Evolutionary conservation across 176 grass and related monocot genomes (phyloP), one percentile per base, ranked within the genome.

Genomic region (Aegilops longissima): DNA sequence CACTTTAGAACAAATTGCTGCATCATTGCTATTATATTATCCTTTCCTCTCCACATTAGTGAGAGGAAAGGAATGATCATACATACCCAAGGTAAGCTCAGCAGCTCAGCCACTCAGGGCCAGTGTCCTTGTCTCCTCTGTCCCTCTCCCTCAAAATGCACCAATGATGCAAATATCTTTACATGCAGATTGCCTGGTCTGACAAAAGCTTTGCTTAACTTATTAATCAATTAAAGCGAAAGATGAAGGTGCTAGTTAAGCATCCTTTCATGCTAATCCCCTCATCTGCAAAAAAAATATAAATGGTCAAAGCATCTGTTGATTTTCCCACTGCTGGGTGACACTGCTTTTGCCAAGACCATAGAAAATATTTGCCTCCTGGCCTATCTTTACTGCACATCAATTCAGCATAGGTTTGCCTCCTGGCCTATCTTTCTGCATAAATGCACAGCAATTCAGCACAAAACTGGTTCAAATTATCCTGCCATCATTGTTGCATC

Each of bases 121-220:
- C 67, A 62, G 61, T 34, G 59, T 80, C 62, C 6, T 80, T 70
- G 58, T 80, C 76, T 51, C 85, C 64, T 29, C 78, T 31, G 58
- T 84, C 76, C 36, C 56, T 80, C 44, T 80, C 80, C 80, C 27
- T 44, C 70, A 38, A 90, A 86, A 82, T 83, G 81, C 47, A 68
- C 38, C 31, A 34, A 61, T 77, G 78, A 86, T 78, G 52, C 14
- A 81, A 73, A 85, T 86, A 69, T 72, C 54, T 73, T 56, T 62
- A 72, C 72, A 77, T 62, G 67, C 67, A 79, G 27, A 67, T 64
- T 76, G 23, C 36, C 67, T 61, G 81, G 23, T 72, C 33, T 13
- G 38, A 14, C 23, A 82, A 51, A 59, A 83, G 47, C 83, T 66
- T 87, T 76, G 24, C 21, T 79, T 73, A 58, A 31, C 9, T n/a